phyloP scores from a whole-genome alignment of 129 eudicot species.

The Ambrosia trifida region DNA sequence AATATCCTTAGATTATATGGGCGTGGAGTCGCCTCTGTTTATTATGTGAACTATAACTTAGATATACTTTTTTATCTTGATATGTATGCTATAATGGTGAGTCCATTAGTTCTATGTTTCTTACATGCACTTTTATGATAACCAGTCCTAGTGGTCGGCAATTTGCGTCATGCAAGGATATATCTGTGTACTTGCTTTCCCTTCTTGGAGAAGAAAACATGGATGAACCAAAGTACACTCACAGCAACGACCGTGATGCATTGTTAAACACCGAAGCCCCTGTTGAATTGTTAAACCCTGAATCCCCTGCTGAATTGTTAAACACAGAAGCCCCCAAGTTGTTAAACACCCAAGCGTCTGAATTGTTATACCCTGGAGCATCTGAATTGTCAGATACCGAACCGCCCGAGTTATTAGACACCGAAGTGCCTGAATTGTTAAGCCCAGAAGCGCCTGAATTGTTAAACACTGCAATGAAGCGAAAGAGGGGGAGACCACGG shows the following conservation, averaged over 20 bases:
- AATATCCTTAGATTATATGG: constrained; percentile 1
- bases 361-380: no score
- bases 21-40: constrained; percentile 6
- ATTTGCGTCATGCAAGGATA: constrained; percentile 78
- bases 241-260: constrained; percentile 19
- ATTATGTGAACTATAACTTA: neutral
- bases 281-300: no score
- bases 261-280: no score
- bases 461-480: constrained; percentile 22
- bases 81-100: constrained; percentile 5
- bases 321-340: neutral
- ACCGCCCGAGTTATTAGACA: no score
- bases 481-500: constrained; percentile 66
- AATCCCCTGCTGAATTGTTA: constrained; percentile 8
- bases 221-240: constrained; percentile 27
- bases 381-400: no score
- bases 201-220: constrained; percentile 47
- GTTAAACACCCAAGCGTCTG: no score
- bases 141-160: constrained; percentile 87
- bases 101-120: constrained; percentile 20
- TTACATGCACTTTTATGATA: constrained; percentile 29
- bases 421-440: no score
- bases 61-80: neutral
- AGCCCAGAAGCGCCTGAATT: constrained; percentile 1
- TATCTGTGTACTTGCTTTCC: constrained; percentile 73